Percentiles rank a stretch among this genome's conserved stretches.
Evolutionary conservation across 306 rosid genomes (phyloP).

Genomic region (Inga oerstediana): DNA sequence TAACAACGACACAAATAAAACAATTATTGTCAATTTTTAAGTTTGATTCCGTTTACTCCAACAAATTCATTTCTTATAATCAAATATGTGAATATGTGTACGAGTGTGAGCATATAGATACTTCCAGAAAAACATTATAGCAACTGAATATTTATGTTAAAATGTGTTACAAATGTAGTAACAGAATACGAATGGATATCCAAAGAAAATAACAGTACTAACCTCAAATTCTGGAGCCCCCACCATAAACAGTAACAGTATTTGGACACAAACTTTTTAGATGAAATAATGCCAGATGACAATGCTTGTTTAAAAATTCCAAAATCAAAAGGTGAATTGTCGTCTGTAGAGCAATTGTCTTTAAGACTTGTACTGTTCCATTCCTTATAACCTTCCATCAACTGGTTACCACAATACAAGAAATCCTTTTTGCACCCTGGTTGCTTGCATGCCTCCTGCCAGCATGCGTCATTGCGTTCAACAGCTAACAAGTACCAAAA

Average conservation of each 20-base stretch:
- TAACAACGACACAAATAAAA: neutral
- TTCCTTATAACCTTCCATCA: conserved; percentile 23
- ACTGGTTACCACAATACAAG: conserved; percentile 66
- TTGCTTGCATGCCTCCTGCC: conserved; percentile 61
- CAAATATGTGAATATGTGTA: neutral
- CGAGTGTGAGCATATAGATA: neutral
- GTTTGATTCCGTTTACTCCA: neutral
- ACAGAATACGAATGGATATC: neutral
- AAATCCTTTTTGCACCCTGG: conserved; percentile 39
- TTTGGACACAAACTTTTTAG: conserved; percentile 63
- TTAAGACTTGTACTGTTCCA: conserved; percentile 40
- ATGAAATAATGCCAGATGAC: conserved; percentile 56
- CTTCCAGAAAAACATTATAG: neutral
- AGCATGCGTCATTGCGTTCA: conserved; percentile 86
- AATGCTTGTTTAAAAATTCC: conserved; percentile 75
- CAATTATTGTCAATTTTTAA: neutral
- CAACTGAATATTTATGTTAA: neutral
- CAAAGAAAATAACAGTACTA: conserved; percentile 13
- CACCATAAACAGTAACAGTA: conserved; percentile 95
- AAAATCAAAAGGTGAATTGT: conserved; percentile 50
- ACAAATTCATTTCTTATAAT: neutral
- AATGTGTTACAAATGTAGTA: neutral
- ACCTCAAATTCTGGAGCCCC: conserved; percentile 96
- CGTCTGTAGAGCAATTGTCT: conserved; percentile 39
- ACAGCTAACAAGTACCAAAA: conserved; percentile 87